Percentiles rank a stretch among this genome's conserved stretches.
These are phyloP conservation scores for Poronia punctata DNA, from an alignment of 495 filamentous ascomycete genomes.

Conservation along the genomic window DNA sequence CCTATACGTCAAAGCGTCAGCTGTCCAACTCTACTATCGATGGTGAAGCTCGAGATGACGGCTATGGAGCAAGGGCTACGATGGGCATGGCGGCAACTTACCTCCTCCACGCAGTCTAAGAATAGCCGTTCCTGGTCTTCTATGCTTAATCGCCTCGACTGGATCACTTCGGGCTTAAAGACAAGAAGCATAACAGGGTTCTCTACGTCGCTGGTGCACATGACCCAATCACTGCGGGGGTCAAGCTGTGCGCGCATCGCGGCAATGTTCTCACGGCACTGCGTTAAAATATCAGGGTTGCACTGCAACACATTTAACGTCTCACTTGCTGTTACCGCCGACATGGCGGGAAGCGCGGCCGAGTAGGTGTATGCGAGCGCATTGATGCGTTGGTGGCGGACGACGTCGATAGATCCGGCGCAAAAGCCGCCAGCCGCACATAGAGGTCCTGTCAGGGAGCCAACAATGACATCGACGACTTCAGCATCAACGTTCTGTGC, in stretches of 20 bases:
- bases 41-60: too few relatives aligned
- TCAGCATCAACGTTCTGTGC: slow-evolving; percentile 89
- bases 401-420: slow-evolving; percentile 78
- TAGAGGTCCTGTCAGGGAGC: slow-evolving; percentile 77
- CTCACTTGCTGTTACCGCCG: slow-evolving; percentile 91
- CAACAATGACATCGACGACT: slow-evolving; percentile 92
- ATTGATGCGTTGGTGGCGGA: slow-evolving; percentile 91
- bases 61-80: neutral
- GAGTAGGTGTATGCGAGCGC: slow-evolving; percentile 90
- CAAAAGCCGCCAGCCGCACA: slow-evolving; percentile 95
- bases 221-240: slow-evolving; percentile 86
- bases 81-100: slow-evolving; percentile 34
- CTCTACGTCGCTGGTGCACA: slow-evolving; percentile 70
- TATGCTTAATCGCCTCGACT: slow-evolving; percentile 55
- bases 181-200: slow-evolving; percentile 82
- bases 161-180: slow-evolving; percentile 76
- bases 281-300: slow-evolving; percentile 66
- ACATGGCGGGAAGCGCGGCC: slow-evolving; percentile 85
- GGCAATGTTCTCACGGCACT: slow-evolving; percentile 74
- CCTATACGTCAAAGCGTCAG: slow-evolving; percentile 30
- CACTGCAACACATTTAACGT: slow-evolving; percentile 76
- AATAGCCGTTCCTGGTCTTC: slow-evolving; percentile 80
- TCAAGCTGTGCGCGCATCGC: slow-evolving; percentile 82
- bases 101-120: slow-evolving; percentile 91
- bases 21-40: neutral